A percentile compares a stretch with the other conserved stretches of the same genome.
Evolutionary conservation across 2,329 filamentous ascomycete species (phyloP).

Genomic region (Tolypocladium tropicale): DNA sequence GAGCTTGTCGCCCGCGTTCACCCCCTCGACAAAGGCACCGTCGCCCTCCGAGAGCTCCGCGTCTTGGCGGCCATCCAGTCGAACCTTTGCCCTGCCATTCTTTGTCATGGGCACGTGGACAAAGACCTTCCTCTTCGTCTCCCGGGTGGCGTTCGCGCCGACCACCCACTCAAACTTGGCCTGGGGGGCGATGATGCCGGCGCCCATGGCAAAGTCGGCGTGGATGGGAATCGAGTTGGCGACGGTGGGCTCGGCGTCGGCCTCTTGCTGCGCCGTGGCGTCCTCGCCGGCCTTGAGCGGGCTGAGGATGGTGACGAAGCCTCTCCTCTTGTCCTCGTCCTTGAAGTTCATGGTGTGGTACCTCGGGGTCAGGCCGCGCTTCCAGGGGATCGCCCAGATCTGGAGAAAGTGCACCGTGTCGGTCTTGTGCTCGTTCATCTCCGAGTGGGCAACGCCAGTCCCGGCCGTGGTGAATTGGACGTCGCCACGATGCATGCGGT

Average conservation of each 20-base stretch:
- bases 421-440: slow-evolving; percentile 64
- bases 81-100: slow-evolving; percentile 61
- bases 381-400: slow-evolving; percentile 80
- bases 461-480: slow-evolving; percentile 89
- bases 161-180: slow-evolving; percentile 61
- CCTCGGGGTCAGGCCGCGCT: slow-evolving; percentile 56
- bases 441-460: slow-evolving; percentile 68
- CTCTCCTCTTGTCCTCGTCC: slow-evolving; percentile 62
- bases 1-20: slow-evolving; percentile 55
- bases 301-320: slow-evolving; percentile 66
- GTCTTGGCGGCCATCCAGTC: slow-evolving; percentile 55
- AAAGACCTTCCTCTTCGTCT: slow-evolving; percentile 60
- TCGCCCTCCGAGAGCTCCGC: slow-evolving; percentile 63
- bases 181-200: slow-evolving; percentile 58
- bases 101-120: slow-evolving; percentile 76
- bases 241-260: slow-evolving; percentile 49
- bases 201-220: slow-evolving; percentile 75
- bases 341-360: slow-evolving; percentile 68
- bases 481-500: slow-evolving; percentile 64
- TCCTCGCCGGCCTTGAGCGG: slow-evolving; percentile 57
- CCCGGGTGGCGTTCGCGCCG: slow-evolving; percentile 45
- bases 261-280: slow-evolving; percentile 52
- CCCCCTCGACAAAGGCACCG: slow-evolving; percentile 61
- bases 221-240: slow-evolving; percentile 70
- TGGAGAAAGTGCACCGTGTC: slow-evolving; percentile 77